These are phyloP conservation scores for Apiospora saccharicola DNA, from an alignment of 2,329 filamentous ascomycete genomes.

Conservation along the genomic window DNA sequence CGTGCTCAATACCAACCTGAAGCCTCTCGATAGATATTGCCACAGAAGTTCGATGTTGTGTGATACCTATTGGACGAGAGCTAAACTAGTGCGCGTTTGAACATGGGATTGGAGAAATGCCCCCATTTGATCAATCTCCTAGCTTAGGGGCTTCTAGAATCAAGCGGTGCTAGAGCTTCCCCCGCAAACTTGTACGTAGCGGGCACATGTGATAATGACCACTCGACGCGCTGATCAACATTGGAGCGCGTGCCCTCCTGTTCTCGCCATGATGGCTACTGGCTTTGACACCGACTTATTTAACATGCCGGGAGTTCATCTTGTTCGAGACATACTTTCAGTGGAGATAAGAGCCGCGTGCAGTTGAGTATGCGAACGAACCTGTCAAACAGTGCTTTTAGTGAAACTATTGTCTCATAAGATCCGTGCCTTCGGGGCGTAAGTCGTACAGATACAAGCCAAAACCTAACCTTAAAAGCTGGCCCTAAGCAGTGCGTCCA, in stretches of 20 bases:
- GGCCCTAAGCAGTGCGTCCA: not conserved
- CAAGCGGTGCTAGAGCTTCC: not conserved
- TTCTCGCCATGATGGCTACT: not conserved
- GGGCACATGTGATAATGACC: not conserved
- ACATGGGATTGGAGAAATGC: not conserved
- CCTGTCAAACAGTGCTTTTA: conserved; percentile 13
- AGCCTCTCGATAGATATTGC: not conserved
- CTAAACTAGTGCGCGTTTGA: conserved; percentile 10
- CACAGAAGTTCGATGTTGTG: not conserved
- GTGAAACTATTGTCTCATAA: conserved; percentile 14
- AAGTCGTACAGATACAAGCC: conserved; percentile 17
- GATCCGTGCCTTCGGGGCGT: not conserved
- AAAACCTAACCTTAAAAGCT: not conserved
- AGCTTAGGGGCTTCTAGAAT: conserved; percentile 9
- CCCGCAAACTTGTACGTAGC: not conserved
- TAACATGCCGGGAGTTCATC: not conserved
- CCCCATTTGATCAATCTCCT: not conserved
- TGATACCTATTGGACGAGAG: not conserved
- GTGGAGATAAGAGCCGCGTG: not conserved
- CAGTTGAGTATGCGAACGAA: not conserved
- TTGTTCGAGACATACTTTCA: not conserved
- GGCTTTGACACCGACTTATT: not conserved
- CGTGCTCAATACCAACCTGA: not conserved
- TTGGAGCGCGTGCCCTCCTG: not conserved
- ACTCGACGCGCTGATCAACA: not conserved